phyloP scores from a whole-genome alignment of 805 yeast genomes.

The Scheffersomyces ergatensis region DNA sequence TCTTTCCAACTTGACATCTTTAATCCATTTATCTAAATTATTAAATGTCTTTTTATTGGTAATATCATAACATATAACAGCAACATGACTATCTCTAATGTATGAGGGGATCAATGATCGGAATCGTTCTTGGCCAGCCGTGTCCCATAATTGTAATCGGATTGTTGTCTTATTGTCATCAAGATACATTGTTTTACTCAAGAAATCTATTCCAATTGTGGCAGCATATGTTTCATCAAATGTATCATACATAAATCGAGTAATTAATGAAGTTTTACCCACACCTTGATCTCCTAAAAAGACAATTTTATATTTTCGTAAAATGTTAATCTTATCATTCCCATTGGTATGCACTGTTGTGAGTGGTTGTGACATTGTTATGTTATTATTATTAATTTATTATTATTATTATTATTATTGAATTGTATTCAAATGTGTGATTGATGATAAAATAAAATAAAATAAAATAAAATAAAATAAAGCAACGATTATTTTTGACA shows the following conservation, averaged over 20 bases:
- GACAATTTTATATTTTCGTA: constrained; percentile 81
- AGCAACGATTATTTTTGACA: too few relatives aligned
- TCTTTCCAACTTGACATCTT: constrained; percentile 90
- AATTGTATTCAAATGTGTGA: too few relatives aligned
- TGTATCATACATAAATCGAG: constrained; percentile 97
- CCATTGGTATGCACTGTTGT: constrained; percentile 4
- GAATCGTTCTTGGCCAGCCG: constrained; percentile 96
- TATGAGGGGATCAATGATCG: constrained; percentile 93
- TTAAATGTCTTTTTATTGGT: constrained; percentile 83
- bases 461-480: too few relatives aligned
- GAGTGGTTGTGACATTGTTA: neutral
- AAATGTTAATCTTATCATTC: constrained; percentile 33
- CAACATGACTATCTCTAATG: constrained; percentile 95
- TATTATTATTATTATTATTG: neutral
- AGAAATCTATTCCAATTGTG: constrained; percentile 94
- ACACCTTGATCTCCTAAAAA: constrained; percentile 96
- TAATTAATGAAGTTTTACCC: constrained; percentile 92
- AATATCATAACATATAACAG: constrained; percentile 92
- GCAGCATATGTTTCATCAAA: constrained; percentile 96
- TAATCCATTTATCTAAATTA: constrained; percentile 86
- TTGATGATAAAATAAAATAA: too few relatives aligned
- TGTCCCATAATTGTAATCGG: constrained; percentile 94
- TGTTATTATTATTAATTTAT: neutral
- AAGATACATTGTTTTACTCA: constrained; percentile 90
- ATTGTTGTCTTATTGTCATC: constrained; percentile 84